A percentile compares a stretch with the other conserved stretches of the same genome.
Conservation (phyloP, 2,329 filamentous ascomycete genomes). For the Pezicula carpinea region DNA sequence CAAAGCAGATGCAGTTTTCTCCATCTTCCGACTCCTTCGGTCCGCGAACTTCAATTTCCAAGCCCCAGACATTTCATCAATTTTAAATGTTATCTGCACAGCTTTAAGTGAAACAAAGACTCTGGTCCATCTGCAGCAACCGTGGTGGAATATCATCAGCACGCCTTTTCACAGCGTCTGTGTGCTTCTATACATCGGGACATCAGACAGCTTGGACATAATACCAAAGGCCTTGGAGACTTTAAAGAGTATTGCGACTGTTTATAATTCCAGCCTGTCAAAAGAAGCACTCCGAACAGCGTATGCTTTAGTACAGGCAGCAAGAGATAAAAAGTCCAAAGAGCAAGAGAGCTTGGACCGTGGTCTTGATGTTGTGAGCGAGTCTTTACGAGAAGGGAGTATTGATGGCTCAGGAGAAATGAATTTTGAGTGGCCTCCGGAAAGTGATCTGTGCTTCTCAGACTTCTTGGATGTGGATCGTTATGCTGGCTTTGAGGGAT, state of each 20-base stretch:
- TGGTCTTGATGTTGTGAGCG: constrained; percentile 6
- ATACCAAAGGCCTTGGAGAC: constrained; percentile 14
- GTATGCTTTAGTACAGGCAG: constrained; percentile 6
- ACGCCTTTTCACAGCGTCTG: constrained; percentile 18
- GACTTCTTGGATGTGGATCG: constrained; percentile 22
- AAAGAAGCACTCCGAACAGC: constrained; percentile 20
- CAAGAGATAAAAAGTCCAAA: constrained; percentile 11
- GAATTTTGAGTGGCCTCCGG: constrained; percentile 7
- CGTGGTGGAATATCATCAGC: constrained; percentile 21
- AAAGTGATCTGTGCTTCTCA: constrained; percentile 5
- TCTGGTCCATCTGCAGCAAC: constrained; percentile 7
- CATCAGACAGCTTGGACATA: constrained; percentile 13
- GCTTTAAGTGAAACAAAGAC: constrained; percentile 12
- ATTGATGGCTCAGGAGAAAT: background rate
- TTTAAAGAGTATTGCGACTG: constrained; percentile 9
- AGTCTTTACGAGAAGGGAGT: too few species aligned
- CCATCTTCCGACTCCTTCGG: constrained; percentile 12
- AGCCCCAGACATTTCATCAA: background rate
- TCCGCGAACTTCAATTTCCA: constrained; percentile 5
- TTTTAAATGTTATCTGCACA: constrained; percentile 12
- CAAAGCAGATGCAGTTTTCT: constrained; percentile 16
- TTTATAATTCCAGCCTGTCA: constrained; percentile 14
- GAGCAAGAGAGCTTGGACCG: constrained; percentile 16
- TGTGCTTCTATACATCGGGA: constrained; percentile 15
- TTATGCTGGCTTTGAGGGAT: too few species aligned